Conservation (phyloP, 257 asterid genomes). For the Anisodus tanguticus region DNA sequence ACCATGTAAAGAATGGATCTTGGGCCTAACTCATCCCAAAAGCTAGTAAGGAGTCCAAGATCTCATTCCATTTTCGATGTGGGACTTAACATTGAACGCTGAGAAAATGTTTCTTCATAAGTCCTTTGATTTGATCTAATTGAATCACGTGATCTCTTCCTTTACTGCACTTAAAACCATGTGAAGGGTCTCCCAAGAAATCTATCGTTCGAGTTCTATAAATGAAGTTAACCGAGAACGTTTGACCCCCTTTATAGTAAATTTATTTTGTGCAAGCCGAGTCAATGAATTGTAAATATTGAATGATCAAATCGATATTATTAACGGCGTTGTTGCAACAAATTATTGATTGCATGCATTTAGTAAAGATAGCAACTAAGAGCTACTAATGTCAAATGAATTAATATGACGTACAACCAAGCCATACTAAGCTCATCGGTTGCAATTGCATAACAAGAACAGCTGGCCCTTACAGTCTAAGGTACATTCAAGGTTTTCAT, state of each 20-base stretch:
- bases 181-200: neutral
- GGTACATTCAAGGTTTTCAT: constrained; percentile 6
- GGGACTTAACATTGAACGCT: too few relatives aligned
- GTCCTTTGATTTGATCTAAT: neutral
- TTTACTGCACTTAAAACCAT: neutral
- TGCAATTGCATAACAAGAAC: neutral
- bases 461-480: neutral
- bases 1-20: too few relatives aligned
- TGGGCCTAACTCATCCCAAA: too few relatives aligned
- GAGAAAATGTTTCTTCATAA: neutral
- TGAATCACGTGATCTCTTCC: neutral
- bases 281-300: neutral
- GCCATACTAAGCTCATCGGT: neutral
- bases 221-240: neutral
- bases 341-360: constrained; percentile 17
- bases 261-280: neutral
- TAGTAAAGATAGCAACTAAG: neutral
- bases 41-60: too few relatives aligned
- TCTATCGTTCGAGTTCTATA: neutral
- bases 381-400: constrained; percentile 4
- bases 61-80: too few relatives aligned
- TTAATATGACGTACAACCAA: neutral
- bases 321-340: neutral
- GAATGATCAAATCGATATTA: too few relatives aligned
- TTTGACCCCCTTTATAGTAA: neutral